Conservation (phyloP, 345 rosid genomes). For the Moricandia arvensis region DNA sequence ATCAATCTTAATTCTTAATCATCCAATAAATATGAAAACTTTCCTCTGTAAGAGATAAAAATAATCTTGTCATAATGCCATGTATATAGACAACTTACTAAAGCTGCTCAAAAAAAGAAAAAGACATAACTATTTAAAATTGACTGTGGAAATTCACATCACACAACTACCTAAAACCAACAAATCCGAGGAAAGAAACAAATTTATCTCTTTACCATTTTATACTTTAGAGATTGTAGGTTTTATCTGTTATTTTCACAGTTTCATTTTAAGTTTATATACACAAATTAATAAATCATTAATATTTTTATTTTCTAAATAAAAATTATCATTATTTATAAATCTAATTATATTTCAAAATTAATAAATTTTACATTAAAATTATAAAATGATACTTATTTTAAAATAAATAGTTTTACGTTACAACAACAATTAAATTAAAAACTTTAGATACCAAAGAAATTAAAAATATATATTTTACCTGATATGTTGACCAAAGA, state of each 20-base stretch:
- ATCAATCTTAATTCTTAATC: conserved; percentile 9
- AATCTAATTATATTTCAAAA: too few relatives aligned
- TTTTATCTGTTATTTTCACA: neutral
- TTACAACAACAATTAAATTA: too few relatives aligned
- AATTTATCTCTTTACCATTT: neutral
- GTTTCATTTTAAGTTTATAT: too few relatives aligned
- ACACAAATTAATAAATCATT: too few relatives aligned
- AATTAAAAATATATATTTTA: too few relatives aligned
- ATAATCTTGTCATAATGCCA: neutral
- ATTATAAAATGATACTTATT: too few relatives aligned
- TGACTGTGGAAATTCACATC: conserved; percentile 12
- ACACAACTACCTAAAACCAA: conserved; percentile 1
- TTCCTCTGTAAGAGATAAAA: neutral
- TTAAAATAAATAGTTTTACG: too few relatives aligned
- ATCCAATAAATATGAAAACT: neutral
- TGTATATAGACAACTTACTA: neutral
- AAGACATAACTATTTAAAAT: neutral
- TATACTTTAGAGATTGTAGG: neutral
- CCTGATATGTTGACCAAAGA: too few relatives aligned
- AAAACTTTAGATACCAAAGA: too few relatives aligned
- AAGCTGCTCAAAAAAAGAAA: neutral
- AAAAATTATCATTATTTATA: too few relatives aligned
- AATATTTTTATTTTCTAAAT: too few relatives aligned
- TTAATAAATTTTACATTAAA: too few relatives aligned
- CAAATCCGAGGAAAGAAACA: neutral